These are phyloP conservation scores for Aspergillus hiratsukae DNA, from an alignment of 2,329 filamentous ascomycete species.

Conservation along the genomic window DNA sequence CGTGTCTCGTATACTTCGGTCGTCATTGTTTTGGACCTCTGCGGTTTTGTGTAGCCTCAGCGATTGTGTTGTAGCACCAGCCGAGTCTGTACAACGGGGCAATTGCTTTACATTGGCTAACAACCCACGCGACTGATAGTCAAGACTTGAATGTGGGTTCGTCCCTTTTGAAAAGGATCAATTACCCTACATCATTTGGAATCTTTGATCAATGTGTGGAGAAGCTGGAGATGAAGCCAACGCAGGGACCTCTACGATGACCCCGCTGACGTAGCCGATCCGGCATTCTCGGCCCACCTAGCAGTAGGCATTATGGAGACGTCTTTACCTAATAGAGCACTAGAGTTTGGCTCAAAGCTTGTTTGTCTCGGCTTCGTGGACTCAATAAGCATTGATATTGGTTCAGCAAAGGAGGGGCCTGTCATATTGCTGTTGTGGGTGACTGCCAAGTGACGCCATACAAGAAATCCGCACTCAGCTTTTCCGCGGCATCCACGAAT, in stretches of 20 bases:
- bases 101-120: neutral
- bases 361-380: too few species aligned
- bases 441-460: neutral
- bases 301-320: neutral
- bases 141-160: neutral
- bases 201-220: too few species aligned
- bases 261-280: neutral
- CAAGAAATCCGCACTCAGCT: neutral
- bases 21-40: too few species aligned
- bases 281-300: neutral
- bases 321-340: neutral
- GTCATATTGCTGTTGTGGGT: neutral
- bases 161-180: neutral
- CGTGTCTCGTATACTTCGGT: constrained; percentile 12
- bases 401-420: too few species aligned
- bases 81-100: too few species aligned
- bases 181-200: neutral
- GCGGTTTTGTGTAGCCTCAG: too few species aligned
- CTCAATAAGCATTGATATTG: neutral
- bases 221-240: neutral
- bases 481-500: neutral
- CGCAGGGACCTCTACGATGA: neutral
- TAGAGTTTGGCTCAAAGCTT: neutral
- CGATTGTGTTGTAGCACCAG: too few species aligned
- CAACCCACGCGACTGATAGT: neutral